Evolutionary conservation across 306 rosid species (phyloP), one percentile per base, ranked within the genome.

Genomic region (Corylus avellana): DNA sequence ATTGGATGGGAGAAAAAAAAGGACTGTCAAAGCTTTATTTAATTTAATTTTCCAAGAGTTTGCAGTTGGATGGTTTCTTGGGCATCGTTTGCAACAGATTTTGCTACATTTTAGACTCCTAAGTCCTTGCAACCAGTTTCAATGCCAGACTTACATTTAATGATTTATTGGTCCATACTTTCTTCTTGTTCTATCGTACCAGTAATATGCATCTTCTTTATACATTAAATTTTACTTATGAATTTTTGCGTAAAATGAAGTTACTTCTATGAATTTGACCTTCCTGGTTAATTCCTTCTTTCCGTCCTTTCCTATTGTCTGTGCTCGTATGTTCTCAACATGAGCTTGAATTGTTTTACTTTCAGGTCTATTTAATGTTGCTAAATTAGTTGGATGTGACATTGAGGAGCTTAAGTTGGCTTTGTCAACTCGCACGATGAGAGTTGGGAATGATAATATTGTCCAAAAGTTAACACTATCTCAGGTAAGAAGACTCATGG

Each of bases 341-440:
- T 39, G 22, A 73, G 81, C 74, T 74, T 76, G 82, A 75, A 66
- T 77, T 70, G 54, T 80, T 61, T 78, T 77, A 64, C 64, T 86
- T 89, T 51, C 88, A 96, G 99, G 94, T 82, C 76, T 96, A 79
- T 70, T 61, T 56, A 90, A 81, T 37, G 90, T 83, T 50, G 89
- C 98, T 74, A 88, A 91, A 75, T 84, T 96, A 90, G 83, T 96
- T 82, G 94, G 88, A 14, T 96, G 98, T 82, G 85, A 89, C 29
- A 77, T 82, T 84, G 99, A 86, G 87, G 96, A 90, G 67, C 96
- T 96, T 75, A 88, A 89, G 75, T 78, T 89, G 79, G 88, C 99
- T 76, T 86, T 96, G 82, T 85, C 97, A 74, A 91, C 90, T 87
- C 96, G 96, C 73, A 96, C 91, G 72, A 96, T 96, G 99, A 89